Base-by-base conservation (phyloP, 2,329 filamentous ascomycete genomes). In the Cyclaneusma minus region DNA sequence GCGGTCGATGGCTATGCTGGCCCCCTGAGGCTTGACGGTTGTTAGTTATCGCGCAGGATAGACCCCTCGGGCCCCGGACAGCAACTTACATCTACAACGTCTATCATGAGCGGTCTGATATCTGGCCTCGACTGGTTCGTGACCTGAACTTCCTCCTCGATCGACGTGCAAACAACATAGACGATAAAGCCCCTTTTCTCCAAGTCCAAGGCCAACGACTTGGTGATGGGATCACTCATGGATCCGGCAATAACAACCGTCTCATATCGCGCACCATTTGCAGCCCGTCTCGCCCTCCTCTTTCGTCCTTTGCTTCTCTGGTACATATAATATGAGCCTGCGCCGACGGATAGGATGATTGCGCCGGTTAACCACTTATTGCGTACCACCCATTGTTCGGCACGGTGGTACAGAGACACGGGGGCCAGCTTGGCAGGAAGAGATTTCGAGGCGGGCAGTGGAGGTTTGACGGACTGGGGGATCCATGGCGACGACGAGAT, bases 181-280 rank as follows among this genome's bases (percentile, higher is more conserved):
- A 95, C 82, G 33, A 95, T 80, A 49, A 91, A 95, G 4, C 89
- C 89, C 36, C 84, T 71, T 32, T 84, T 65, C 54, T 95, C 89
- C 38, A 98, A 60, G 45, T 98, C 89, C 24, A 85, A 55, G 3
- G 83, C 73, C 28, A 95, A 60, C 7, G 82, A 83, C 43, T 75
- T 77, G 5, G 83, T 87, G 44, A 94, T 62, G 10, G 85, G 79
- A 42, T 92, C 73, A 25, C 76, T 70, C 3, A 83, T 79, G 12
- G 82, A 84, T n/a, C 87, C 87, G 13, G 84, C 84, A 35, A 95
- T 67, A 15, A 95, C 79, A 47, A 72, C 58, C 4, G 95, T 87
- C 51, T 98, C 89, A 36, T 76, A 72, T 28, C 89, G 68, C 4
- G 81, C 82, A 13, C 89, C 89, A 54, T 83, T 92, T 25, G 66